Base-by-base conservation (phyloP, 2,329 filamentous ascomycete genomes). In the Fusarium vanettenii region DNA sequence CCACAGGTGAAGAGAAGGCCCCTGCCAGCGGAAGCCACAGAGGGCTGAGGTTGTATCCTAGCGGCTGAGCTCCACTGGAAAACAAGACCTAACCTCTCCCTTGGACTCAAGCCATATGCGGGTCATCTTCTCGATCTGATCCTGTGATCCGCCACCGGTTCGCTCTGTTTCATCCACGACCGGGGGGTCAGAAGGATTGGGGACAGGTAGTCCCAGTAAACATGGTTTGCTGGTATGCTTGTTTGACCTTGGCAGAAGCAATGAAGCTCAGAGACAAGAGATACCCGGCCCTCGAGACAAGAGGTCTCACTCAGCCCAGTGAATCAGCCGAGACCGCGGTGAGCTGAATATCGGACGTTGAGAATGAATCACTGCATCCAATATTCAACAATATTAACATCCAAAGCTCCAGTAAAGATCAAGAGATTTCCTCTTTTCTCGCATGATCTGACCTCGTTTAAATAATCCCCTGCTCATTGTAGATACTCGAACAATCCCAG, bases 121-220 rank as follows among this genome's bases (percentile, higher is more conserved):
- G 50, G 60, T 68, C 71, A 74, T 74, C 43, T 64, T 73, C 66
- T 70, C 68, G 70, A 63, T 60, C 71, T 45, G 52, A 61, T 37
- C 48, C 60, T 39, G 20, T 62, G 60, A 65, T 35, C 31, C 57
- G 67, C 63, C 67, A 71, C 60, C 27, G 45, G 57, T 69, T 60
- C 63, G 37, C 48, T 45, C 35, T 71, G 60, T 74, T 71, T 74
- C 71, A 74, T 67, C 14, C 27, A 56, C 41, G 33, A 60, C 55
- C 67, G 60, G 43, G 57, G 37, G 43, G 33, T 20, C 22, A 14
- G 25, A 18, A 16, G 56, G 41, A 37, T 41, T 22, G 56, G 60
- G 57, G 57, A 60, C 29, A 60, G 41, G 20, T 10, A 18, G 35
- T 18, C 20, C 33, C 35, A 39, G 33, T 57, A 60, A 43, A 43